Percentiles rank a stretch among this genome's conserved stretches.
Evolutionary conservation across 345 rosid genomes (phyloP).

Genomic region (Eucalyptus erythrocorys): DNA sequence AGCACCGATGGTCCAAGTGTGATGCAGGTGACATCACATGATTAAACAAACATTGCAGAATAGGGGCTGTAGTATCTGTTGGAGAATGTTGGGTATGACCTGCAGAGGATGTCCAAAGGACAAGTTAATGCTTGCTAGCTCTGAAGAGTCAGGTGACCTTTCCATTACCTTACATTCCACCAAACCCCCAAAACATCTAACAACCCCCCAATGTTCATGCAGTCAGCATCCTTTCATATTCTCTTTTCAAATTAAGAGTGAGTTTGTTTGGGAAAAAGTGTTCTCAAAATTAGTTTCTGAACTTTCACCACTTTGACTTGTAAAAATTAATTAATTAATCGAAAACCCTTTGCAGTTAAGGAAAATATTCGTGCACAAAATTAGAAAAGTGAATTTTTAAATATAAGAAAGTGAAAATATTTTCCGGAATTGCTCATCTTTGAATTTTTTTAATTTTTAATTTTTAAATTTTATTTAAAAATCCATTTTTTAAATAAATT

Average conservation of each 20-base stretch:
- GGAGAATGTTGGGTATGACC: background rate
- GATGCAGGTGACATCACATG: background rate
- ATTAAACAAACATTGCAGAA: background rate
- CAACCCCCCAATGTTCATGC: background rate
- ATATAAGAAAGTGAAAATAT: too few species aligned
- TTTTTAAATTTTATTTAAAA: too few species aligned
- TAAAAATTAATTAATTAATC: too few species aligned
- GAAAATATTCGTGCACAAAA: too few species aligned
- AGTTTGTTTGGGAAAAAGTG: too few species aligned
- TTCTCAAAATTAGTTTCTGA: too few species aligned
- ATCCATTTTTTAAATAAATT: too few species aligned
- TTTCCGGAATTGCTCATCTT: too few species aligned
- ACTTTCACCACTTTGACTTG: rapidly evolving
- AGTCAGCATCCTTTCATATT: background rate
- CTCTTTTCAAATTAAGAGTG: background rate
- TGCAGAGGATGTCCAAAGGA: background rate
- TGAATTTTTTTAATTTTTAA: too few species aligned
- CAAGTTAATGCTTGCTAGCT: background rate
- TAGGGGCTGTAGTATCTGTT: background rate
- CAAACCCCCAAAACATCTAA: background rate
- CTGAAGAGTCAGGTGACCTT: background rate
- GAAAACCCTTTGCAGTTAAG: too few species aligned
- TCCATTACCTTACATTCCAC: background rate
- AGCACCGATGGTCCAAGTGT: background rate
- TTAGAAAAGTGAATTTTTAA: too few species aligned